These are phyloP conservation scores for Rhodotorula sp. DNA, from an alignment of 1,284 basidiomycete species.

Conservation along the genomic window DNA sequence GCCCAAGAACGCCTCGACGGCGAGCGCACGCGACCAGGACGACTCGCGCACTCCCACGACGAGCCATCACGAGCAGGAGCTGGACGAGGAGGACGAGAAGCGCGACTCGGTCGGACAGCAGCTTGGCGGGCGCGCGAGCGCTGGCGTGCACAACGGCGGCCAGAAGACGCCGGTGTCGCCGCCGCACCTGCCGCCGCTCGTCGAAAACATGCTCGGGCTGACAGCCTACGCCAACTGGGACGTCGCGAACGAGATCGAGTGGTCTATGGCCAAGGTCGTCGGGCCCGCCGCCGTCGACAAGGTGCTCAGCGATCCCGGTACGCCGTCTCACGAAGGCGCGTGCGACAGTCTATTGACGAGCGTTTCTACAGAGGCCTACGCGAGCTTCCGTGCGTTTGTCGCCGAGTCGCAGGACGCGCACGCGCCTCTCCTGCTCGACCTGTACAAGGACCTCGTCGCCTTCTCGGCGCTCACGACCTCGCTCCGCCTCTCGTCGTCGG, in stretches of 20 bases:
- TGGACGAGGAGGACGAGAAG: neutral
- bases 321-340: neutral
- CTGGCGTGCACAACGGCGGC: neutral
- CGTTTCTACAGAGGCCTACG: conserved; percentile 2
- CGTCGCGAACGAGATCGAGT: conserved; percentile 26
- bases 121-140: neutral
- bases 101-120: neutral
- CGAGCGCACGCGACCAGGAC: too few species aligned
- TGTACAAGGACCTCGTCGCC: conserved; percentile 12
- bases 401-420: conserved; percentile 1
- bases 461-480: conserved; percentile 25
- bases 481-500: conserved; percentile 15
- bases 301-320: conserved; percentile 21
- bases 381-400: conserved; percentile 20
- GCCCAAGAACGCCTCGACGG: too few species aligned
- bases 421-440: conserved; percentile 4
- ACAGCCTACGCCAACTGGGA: conserved; percentile 25
- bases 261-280: conserved; percentile 12
- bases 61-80: neutral
- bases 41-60: too few species aligned
- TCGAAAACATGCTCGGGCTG: neutral
- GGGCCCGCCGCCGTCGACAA: conserved; percentile 15
- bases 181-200: conserved; percentile 12
- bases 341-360: too few species aligned
- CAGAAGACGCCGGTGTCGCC: neutral